These are phyloP conservation scores for Nakazawaea wyomingensis DNA, from an alignment of 805 yeast genomes.

Conservation along the genomic window DNA sequence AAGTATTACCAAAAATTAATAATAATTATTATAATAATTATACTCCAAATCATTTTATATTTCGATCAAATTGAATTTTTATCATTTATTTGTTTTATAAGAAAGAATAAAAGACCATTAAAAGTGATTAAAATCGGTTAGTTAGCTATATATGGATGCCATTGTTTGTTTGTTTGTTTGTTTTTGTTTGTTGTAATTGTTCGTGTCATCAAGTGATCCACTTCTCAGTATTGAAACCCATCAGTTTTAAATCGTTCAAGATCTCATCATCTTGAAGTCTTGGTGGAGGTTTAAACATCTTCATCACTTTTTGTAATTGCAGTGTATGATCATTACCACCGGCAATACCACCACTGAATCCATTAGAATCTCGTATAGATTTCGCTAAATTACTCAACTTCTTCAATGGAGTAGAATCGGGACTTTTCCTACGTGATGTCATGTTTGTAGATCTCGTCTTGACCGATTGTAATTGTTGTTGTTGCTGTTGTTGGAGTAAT, in stretches of 20 bases:
- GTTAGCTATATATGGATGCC: too few relatives aligned
- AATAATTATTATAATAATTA: too few relatives aligned
- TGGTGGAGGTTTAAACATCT: conserved; percentile 4
- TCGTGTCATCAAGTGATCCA: too few relatives aligned
- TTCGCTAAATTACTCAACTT: conserved; percentile 7
- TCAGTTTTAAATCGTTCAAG: conserved; percentile 6
- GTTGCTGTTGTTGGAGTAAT: background rate
- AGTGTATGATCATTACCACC: conserved; percentile 11
- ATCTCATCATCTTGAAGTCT: conserved; percentile 9
- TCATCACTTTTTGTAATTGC: conserved; percentile 11
- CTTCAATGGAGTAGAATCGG: background rate
- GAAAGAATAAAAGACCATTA: too few relatives aligned
- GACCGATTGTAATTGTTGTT: background rate
- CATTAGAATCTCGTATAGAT: conserved; percentile 5
- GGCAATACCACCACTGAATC: background rate
- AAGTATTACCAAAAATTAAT: too few relatives aligned
- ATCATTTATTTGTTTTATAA: too few relatives aligned
- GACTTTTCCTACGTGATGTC: background rate
- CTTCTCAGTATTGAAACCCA: conserved; percentile 6
- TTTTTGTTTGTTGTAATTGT: too few relatives aligned
- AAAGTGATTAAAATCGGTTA: too few relatives aligned
- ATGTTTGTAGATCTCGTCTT: conserved; percentile 1
- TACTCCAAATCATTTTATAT: too few relatives aligned
- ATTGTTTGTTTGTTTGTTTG: too few relatives aligned
- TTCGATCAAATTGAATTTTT: too few relatives aligned